Conservation (phyloP, 495 filamentous ascomycete genomes). For the Tirmania nivea region DNA sequence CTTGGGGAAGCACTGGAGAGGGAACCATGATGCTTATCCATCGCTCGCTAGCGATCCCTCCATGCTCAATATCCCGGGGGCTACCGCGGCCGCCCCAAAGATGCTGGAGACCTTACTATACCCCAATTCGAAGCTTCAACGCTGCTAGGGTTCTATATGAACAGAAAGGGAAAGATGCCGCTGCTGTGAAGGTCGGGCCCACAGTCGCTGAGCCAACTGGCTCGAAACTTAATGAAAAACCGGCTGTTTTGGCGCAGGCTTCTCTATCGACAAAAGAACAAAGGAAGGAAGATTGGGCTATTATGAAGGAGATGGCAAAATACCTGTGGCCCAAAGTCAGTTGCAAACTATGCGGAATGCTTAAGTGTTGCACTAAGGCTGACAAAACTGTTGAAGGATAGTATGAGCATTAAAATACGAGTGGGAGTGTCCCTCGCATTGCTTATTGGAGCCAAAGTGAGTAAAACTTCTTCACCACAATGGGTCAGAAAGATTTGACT, state of each 20-base stretch:
- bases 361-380: neutral
- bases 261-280: constrained; percentile 47
- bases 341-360: neutral
- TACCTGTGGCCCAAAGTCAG: constrained; percentile 89
- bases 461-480: constrained; percentile 16
- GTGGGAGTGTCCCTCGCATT: constrained; percentile 62
- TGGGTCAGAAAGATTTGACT: neutral
- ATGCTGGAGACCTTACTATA: too few relatives aligned
- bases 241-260: neutral
- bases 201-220: neutral
- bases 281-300: constrained; percentile 91
- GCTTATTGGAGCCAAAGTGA: constrained; percentile 62
- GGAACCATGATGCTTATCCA: neutral
- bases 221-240: neutral
- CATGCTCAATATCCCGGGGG: neutral
- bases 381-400: constrained; percentile 31
- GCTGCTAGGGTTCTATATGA: neutral
- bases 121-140: neutral
- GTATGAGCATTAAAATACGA: constrained; percentile 57
- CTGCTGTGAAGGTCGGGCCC: neutral
- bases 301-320: constrained; percentile 88
- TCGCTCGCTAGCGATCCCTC: neutral
- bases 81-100: neutral
- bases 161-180: neutral
- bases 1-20: too few relatives aligned